Base-by-base conservation (phyloP, 1,284 basidiomycete genomes). In the Ceratobasidium papillatum region DNA sequence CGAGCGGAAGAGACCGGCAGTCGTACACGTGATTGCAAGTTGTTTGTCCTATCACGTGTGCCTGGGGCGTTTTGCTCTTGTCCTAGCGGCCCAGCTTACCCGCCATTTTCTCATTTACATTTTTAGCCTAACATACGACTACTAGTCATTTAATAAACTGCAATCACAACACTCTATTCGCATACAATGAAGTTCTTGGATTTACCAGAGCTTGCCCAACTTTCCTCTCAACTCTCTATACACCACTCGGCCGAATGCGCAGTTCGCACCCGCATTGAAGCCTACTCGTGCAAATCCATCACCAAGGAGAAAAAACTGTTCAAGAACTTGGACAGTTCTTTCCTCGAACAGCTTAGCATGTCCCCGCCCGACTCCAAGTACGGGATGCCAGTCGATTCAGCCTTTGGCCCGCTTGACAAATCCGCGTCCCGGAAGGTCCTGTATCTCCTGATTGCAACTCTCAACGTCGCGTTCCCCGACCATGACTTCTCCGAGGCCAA, bases 271-370 rank as follows among this genome's bases (percentile, higher is more conserved):
- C 90, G 96, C 78, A 91, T 99, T 82, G 97, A 99, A 83, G 96
- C 95, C 0, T 99, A 99, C 86, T 95, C 94, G 79, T 97, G 95
- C 89, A 99, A 99, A 87, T 93, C 96, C 80, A 93, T 98, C 83
- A 94, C 94, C 78, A 93, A 94, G 81, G 98, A 99, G 87, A 96
- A 96, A 88, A 95, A 94, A 81, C 91, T 98, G 82, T 96, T 96
- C 87, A 96, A 94, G 81, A 87, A 91, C 17, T 91, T 99, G 84
- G 95, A 98, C 82, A 87, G 88, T 78, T 91, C 92, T 49, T 95
- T 97, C 84, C 88, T 75, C 61, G 75, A 77, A 27, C 74, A 76
- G 45, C 65, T 80, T 75, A 80, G 71, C 74, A 71, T 45, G 65
- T 76, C 58, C 58, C 75, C 68, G 61, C 74, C 59, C 4, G 63